Percentiles rank a stretch among this genome's conserved stretches.
These are phyloP conservation scores for Glutinoglossum americanum DNA, from an alignment of 495 filamentous ascomycete species.

Conservation along the genomic window DNA sequence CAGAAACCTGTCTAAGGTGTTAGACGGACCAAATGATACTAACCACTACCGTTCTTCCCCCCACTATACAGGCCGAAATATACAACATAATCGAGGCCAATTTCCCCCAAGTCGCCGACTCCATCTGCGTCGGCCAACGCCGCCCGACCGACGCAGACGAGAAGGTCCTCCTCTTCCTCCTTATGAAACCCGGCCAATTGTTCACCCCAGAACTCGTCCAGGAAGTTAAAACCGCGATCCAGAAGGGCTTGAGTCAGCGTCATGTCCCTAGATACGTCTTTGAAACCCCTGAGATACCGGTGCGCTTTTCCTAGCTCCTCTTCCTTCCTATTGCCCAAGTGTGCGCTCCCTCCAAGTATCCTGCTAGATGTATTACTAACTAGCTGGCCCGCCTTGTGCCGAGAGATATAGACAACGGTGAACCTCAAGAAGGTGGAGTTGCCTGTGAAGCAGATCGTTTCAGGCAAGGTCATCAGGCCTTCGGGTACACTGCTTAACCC, in stretches of 20 bases:
- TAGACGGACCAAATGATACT: no score
- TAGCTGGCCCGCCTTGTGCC: no score
- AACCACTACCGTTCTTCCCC: background rate
- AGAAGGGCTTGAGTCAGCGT: slow-evolving; percentile 37
- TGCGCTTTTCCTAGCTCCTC: slow-evolving; percentile 17
- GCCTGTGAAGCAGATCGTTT: slow-evolving; percentile 69
- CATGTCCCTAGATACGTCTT: slow-evolving; percentile 65
- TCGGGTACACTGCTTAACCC: slow-evolving; percentile 61
- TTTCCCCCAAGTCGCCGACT: slow-evolving; percentile 41
- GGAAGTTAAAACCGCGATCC: slow-evolving; percentile 39
- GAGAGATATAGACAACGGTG: slow-evolving; percentile 43
- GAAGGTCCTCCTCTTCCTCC: slow-evolving; percentile 50
- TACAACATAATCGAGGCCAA: slow-evolving; percentile 49
- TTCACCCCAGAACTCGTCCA: slow-evolving; percentile 34
- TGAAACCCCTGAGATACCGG: slow-evolving; percentile 60
- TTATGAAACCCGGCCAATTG: slow-evolving; percentile 38
- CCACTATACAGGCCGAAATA: slow-evolving; percentile 43
- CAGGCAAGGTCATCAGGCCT: slow-evolving; percentile 48
- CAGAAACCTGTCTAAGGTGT: no score
- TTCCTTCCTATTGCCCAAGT: slow-evolving; percentile 3
- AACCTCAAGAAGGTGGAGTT: slow-evolving; percentile 76
- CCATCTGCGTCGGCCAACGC: slow-evolving; percentile 55
- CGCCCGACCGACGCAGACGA: slow-evolving; percentile 48
- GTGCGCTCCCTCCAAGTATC: no score
- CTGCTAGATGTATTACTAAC: no score